Evolutionary conservation across 208 protist genomes (phyloP), one percentile per base, ranked within the genome.

Genomic region (Acanthamoeba sp.): DNA sequence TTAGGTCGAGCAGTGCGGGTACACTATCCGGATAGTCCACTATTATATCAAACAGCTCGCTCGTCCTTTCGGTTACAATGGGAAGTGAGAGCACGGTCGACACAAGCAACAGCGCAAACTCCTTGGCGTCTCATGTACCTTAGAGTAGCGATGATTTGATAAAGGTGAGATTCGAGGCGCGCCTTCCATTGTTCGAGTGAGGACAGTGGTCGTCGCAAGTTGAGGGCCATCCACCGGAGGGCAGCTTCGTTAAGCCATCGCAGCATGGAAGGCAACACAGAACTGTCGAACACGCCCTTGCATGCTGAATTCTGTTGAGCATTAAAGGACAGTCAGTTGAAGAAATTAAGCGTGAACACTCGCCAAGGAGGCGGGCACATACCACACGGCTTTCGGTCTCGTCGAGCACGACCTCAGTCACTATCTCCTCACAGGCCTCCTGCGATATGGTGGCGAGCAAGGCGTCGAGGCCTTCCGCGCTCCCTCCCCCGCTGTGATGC

Each of bases 11-110:
- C 48, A 91, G 38, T 0, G 85, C 85, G 16, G 85, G 85, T 71
- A 52, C 85, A 34, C 85, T 91, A 12, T 91, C 85, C 2, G 85
- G 85, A 45, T 73, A 91, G 59, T 91, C 85, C 34, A 91, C 85
- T 34, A 91, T 91, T 5, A 91, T 91, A 24, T 91, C 85, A 45
- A 91, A 91, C 55, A 91, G 24, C 22, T 71, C 85, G 32, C 52
- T 45, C 36, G 36, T 91, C 32, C 85, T 91, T 9, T 45, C 0
- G 42, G 69, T 45, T 36, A 34, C 5, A 14, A 69, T 36, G 62
- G 4, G 16, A 36, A 18, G 1, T 80, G 71, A 24, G 22, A 42
- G 18, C 12, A 78, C 6, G 7, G 27, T 6, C 62, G 7, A 71
- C 62, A 80, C 14, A 48, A 80, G 1, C 29, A 69, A 69, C 1